A percentile compares a stretch with the other conserved stretches of the same genome.
Conservation (phyloP, 768 basidiomycete species). For the Cyathus striatus region DNA sequence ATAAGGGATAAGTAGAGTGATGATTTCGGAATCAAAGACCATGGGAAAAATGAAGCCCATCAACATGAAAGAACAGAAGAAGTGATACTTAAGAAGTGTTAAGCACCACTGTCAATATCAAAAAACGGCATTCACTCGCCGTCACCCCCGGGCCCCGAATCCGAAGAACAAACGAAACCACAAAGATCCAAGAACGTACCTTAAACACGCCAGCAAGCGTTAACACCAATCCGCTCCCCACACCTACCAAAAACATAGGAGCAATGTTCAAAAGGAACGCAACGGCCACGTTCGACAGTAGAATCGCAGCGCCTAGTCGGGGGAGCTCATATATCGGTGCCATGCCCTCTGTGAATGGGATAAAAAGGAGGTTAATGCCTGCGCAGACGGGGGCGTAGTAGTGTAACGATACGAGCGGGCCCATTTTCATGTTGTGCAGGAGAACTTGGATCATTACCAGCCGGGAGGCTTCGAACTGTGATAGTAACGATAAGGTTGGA, state of each 20-base stretch:
- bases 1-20: too few species aligned
- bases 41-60: too few species aligned
- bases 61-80: too few species aligned
- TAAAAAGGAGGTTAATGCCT: conserved; percentile 73
- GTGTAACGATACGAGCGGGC: conserved; percentile 91
- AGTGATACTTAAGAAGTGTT: too few species aligned
- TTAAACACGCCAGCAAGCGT: conserved; percentile 95
- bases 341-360: conserved; percentile 91
- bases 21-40: too few species aligned
- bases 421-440: conserved; percentile 95
- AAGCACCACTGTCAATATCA: too few species aligned
- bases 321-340: conserved; percentile 76
- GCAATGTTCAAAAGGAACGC: conserved; percentile 91
- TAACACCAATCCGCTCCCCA: conserved; percentile 81
- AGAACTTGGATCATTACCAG: conserved; percentile 96
- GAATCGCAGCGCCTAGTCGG: conserved; percentile 60
- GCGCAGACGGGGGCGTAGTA: conserved; percentile 98
- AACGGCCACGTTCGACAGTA: conserved; percentile 78
- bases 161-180: too few species aligned
- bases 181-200: too few species aligned
- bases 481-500: conserved; percentile 1
- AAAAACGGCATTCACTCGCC: too few species aligned
- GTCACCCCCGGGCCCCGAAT: too few species aligned
- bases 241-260: conserved; percentile 90
- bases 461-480: conserved; percentile 86